Percentiles rank a stretch among this genome's conserved stretches.
These are phyloP conservation scores for Forsythia suspensa DNA, from an alignment of 257 asterid species.

Conservation along the genomic window DNA sequence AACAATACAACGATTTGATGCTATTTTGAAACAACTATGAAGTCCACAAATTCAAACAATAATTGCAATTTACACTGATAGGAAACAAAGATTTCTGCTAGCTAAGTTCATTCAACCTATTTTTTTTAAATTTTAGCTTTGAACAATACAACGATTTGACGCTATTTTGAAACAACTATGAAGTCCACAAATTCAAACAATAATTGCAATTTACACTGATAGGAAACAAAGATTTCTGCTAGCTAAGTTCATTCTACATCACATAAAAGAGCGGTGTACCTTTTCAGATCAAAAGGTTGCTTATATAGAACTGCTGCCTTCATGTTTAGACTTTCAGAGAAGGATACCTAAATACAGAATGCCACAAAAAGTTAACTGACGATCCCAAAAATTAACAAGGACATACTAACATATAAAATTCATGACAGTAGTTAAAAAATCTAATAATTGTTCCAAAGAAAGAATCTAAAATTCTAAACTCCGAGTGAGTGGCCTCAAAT, in stretches of 20 bases:
- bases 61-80: background rate
- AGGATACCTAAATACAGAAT: conserved; percentile 56
- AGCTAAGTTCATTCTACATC: background rate
- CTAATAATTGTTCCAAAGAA: background rate
- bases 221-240: background rate
- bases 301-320: conserved; percentile 64
- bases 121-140: background rate
- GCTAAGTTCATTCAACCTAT: background rate
- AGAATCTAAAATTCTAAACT: conserved; percentile 3
- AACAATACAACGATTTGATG: background rate
- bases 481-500: conserved; percentile 16
- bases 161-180: background rate
- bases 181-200: background rate
- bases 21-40: background rate
- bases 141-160: background rate
- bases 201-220: background rate
- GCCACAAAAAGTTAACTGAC: conserved; percentile 18
- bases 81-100: background rate
- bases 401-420: background rate
- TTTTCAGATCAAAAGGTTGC: conserved; percentile 75
- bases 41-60: background rate
- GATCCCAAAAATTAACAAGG: conserved; percentile 17
- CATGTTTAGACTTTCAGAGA: conserved; percentile 81
- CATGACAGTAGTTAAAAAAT: background rate
- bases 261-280: conserved; percentile 42